Percentiles rank a stretch among this genome's conserved stretches.
These are phyloP conservation scores for Pilaira anomala DNA, from an alignment of 192 early-diverging fungal species.

Conservation along the genomic window DNA sequence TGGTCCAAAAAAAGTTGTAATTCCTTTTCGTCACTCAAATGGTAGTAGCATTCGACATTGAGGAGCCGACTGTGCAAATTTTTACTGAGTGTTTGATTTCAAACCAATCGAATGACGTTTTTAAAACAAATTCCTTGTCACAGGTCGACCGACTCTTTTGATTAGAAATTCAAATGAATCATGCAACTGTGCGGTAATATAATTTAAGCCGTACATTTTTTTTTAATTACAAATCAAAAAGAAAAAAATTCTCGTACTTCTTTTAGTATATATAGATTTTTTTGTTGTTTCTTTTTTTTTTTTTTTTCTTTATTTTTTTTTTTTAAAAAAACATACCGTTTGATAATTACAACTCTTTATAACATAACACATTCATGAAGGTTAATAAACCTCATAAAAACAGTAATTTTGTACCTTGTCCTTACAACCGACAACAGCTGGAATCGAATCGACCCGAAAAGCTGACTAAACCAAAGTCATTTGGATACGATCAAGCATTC, in stretches of 20 bases:
- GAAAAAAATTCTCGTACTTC: not conserved
- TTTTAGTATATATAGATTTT: constrained; percentile 16
- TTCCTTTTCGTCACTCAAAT: too few relatives aligned
- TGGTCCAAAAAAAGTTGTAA: too few relatives aligned
- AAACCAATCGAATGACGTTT: too few relatives aligned
- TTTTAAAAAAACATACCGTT: too few relatives aligned
- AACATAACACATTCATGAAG: not conserved
- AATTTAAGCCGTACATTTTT: constrained; percentile 1
- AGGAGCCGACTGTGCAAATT: too few relatives aligned
- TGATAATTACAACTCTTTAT: too few relatives aligned
- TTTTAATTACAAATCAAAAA: constrained; percentile 2
- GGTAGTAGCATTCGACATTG: too few relatives aligned
- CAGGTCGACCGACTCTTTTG: not conserved
- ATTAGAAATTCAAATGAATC: constrained; percentile 14
- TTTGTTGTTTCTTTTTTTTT: not conserved
- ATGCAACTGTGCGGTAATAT: constrained; percentile 9
- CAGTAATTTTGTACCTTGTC: not conserved
- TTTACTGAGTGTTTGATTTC: too few relatives aligned
- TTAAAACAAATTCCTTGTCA: not conserved
- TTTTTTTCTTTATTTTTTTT: not conserved
- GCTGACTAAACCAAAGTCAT: not conserved
- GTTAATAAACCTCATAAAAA: not conserved
- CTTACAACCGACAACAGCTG: constrained; percentile 6
- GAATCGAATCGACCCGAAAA: constrained; percentile 5
- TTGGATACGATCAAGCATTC: constrained; percentile 1